Percentiles rank a stretch among this genome's conserved stretches.
Conservation (phyloP, 306 rosid genomes). For the Prinsepia uniflora region DNA sequence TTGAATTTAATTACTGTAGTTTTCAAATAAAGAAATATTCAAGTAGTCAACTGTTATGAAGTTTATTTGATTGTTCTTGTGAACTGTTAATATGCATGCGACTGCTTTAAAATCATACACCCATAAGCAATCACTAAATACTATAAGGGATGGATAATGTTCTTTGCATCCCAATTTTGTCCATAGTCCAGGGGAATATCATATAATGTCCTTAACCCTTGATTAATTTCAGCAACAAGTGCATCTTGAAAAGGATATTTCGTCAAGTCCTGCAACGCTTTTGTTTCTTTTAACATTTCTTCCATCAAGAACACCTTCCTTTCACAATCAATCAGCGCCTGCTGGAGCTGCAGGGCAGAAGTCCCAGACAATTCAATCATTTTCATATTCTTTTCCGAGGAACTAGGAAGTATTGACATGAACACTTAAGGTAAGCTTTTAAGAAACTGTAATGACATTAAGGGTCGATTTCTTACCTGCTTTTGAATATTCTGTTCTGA, state of each 20-base stretch:
- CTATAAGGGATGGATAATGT: not conserved
- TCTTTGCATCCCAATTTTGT: conserved; percentile 1
- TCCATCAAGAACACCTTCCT: conserved; percentile 53
- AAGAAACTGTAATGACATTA: conserved; percentile 5
- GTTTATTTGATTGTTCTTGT: not conserved
- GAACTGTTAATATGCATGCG: not conserved
- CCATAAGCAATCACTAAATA: not conserved
- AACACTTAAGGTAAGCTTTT: conserved; percentile 5
- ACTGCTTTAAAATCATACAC: not conserved
- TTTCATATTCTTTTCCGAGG: conserved; percentile 9
- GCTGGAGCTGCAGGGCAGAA: conserved; percentile 59
- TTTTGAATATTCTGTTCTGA: conserved; percentile 38
- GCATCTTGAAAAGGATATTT: conserved; percentile 58
- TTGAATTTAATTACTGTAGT: not conserved
- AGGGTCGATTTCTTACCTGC: conserved; percentile 43
- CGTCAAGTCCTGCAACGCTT: conserved; percentile 45
- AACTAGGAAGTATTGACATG: not conserved
- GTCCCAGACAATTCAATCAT: conserved; percentile 10
- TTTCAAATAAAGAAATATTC: not conserved
- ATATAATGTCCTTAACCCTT: not conserved
- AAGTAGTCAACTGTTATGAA: not conserved
- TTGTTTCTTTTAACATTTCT: conserved; percentile 38
- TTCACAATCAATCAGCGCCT: conserved; percentile 42
- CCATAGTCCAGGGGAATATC: not conserved
- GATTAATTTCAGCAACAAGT: not conserved